Percentiles rank a stretch among this genome's conserved stretches.
phyloP scores from a whole-genome alignment of 495 filamentous ascomycete species.

The Penicillium manginii region DNA sequence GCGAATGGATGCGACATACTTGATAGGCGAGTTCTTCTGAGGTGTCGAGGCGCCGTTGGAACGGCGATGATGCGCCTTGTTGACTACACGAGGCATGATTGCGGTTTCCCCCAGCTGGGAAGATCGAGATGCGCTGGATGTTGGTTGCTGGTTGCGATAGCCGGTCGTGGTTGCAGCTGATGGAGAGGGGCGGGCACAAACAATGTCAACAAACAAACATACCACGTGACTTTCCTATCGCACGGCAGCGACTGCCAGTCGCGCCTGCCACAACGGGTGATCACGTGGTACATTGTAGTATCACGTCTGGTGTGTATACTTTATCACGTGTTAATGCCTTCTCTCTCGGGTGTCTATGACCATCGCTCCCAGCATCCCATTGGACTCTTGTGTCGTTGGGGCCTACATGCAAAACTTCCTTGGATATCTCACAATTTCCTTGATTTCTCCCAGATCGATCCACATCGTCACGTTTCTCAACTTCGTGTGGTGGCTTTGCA shows the following conservation, averaged over 20 bases:
- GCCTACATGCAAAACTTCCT: background rate
- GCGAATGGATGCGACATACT: constrained; percentile 51
- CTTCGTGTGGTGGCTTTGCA: background rate
- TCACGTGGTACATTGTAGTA: too few species aligned
- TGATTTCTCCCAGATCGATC: background rate
- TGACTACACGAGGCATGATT: constrained; percentile 76
- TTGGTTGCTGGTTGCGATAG: background rate
- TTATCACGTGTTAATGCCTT: background rate
- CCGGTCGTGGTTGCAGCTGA: constrained; percentile 19
- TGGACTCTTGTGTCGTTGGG: background rate
- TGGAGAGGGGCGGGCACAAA: constrained; percentile 27
- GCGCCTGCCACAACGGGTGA: background rate
- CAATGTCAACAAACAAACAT: constrained; percentile 47
- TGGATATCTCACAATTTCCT: background rate
- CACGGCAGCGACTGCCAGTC: constrained; percentile 13
- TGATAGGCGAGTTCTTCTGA: constrained; percentile 67
- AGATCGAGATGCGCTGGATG: constrained; percentile 15
- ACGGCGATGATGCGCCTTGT: constrained; percentile 54
- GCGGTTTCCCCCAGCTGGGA: constrained; percentile 36
- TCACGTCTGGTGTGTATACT: too few species aligned
- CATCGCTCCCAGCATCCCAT: background rate
- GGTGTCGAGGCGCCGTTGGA: constrained; percentile 58
- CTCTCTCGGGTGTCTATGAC: constrained; percentile 5
- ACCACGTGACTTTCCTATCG: background rate
- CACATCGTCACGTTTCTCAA: background rate